Evolutionary conservation across 306 rosid species (phyloP).

Genomic region (Cicer yamashitae): DNA sequence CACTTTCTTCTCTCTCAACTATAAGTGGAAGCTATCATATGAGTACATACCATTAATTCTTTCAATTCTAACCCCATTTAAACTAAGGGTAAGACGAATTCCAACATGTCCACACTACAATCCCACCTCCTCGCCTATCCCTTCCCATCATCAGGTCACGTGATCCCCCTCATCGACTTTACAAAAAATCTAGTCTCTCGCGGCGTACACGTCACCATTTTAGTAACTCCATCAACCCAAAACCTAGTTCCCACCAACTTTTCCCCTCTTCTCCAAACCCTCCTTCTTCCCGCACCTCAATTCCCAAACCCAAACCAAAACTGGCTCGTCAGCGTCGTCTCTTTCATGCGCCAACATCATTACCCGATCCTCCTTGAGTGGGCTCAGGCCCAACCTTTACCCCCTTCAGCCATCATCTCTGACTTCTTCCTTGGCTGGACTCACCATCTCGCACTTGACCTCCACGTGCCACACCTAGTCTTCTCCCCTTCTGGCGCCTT

Average conservation of each 20-base stretch:
- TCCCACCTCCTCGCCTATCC: slow-evolving; percentile 52
- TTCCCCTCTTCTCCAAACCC: slow-evolving; percentile 48
- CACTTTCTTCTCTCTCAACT: too few species aligned
- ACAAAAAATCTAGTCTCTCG: slow-evolving; percentile 40
- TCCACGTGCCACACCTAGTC: slow-evolving; percentile 46
- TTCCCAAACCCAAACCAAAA: slow-evolving; percentile 21
- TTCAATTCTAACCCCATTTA: neutral
- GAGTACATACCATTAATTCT: neutral
- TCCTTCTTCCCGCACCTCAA: slow-evolving; percentile 41
- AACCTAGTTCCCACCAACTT: slow-evolving; percentile 37
- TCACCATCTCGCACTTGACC: slow-evolving; percentile 47
- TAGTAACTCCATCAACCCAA: slow-evolving; percentile 43
- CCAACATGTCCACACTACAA: neutral
- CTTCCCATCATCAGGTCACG: slow-evolving; percentile 54
- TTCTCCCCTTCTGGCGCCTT: slow-evolving; percentile 58
- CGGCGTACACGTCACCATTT: slow-evolving; percentile 52
- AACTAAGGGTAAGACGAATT: neutral
- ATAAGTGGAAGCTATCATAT: too few species aligned
- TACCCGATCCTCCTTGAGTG: slow-evolving; percentile 46
- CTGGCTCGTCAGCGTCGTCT: neutral
- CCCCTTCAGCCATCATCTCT: slow-evolving; percentile 52
- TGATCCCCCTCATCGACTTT: slow-evolving; percentile 54
- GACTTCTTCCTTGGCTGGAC: slow-evolving; percentile 69
- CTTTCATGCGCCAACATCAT: slow-evolving; percentile 49
- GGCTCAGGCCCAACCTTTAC: slow-evolving; percentile 44